Conservation (phyloP, 805 yeast species). For the Saturnispora besseyi region DNA sequence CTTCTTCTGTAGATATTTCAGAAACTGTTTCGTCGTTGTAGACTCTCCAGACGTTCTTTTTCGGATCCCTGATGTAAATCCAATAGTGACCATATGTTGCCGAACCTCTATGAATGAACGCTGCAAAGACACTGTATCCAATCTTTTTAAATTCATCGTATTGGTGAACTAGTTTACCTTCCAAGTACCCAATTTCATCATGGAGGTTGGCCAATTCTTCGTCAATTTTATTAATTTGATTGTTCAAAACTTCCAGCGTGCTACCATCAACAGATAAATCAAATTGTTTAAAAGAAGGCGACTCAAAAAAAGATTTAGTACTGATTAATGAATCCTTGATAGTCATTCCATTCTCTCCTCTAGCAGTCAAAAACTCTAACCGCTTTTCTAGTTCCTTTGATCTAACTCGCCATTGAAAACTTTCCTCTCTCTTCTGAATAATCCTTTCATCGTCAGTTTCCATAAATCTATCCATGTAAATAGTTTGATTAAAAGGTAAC, state of each 20-base stretch:
- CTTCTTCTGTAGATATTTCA: slow-evolving; percentile 60
- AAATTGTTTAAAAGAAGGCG: slow-evolving; percentile 29
- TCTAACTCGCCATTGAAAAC: slow-evolving; percentile 53
- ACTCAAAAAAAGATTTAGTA: slow-evolving; percentile 47
- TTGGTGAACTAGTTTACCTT: slow-evolving; percentile 44
- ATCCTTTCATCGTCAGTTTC: slow-evolving; percentile 56
- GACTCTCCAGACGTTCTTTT: slow-evolving; percentile 62
- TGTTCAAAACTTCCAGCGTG: slow-evolving; percentile 40
- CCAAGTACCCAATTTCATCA: slow-evolving; percentile 35
- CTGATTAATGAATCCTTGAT: slow-evolving; percentile 44
- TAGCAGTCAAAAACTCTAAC: slow-evolving; percentile 33
- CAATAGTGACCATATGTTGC: slow-evolving; percentile 97
- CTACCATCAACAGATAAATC: slow-evolving; percentile 34
- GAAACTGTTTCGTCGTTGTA: slow-evolving; percentile 95
- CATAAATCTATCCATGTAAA: slow-evolving; percentile 83
- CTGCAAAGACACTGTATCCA: slow-evolving; percentile 81
- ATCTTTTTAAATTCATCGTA: slow-evolving; percentile 51
- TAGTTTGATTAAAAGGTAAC: slow-evolving; percentile 64
- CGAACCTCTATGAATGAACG: slow-evolving; percentile 91
- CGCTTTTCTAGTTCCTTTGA: slow-evolving; percentile 36
- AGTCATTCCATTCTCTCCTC: slow-evolving; percentile 43
- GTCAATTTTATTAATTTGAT: slow-evolving; percentile 39
- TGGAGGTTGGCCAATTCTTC: slow-evolving; percentile 34
- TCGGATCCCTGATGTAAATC: slow-evolving; percentile 81
- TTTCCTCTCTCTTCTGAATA: slow-evolving; percentile 44